Evolutionary conservation across 441 rosid species (phyloP), one percentile per base, ranked within the genome.

Genomic region (Corymbia calophylla): DNA sequence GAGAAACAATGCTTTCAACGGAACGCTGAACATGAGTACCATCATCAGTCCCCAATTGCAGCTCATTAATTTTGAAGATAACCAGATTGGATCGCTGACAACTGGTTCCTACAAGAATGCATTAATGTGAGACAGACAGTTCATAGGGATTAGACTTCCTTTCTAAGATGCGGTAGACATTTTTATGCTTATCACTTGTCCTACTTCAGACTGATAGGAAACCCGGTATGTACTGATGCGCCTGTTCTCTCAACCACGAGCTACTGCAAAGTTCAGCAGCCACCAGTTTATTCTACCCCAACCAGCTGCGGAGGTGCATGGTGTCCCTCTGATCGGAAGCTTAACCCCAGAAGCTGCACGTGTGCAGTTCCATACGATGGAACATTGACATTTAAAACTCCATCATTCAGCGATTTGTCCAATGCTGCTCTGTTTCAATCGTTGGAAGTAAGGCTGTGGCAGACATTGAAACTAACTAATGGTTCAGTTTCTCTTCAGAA

Each of bases 301-400:
- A 94, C 98, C 27, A 95, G 95, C 89, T 98, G 99, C 89, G 96
- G 95, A 90, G 91, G 94, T 44, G 92, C 89, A 93, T 87, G 91
- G 6, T 98, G 99, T 87, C 95, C 98, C 35, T 77, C 80, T 29
- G 97, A 97, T 89, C 97, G 94, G 94, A 96, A 94, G 93, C 86
- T 94, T 12, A 96, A 97, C 90, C 99, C 99, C 90, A 97, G 95
- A 91, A 97, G 98, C 91, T 97, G 99, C 89, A 95, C 94, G 92
- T 98, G 99, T 35, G 95, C 97, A 21, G 94, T 95, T 91, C 99
- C 99, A 80, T 97, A 93, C 32, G 96, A 95, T 93, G 99, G 99
- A 56, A 95, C 95, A 86, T 87, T 98, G 80, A 95, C 93, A 91
- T 98, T 97, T 93, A 91, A 97, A 93, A 98, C 94, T 51, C 97